A percentile compares a stretch with the other conserved stretches of the same genome.
These are phyloP conservation scores for Ceratocystiopsis sp. DNA, from an alignment of 2,329 filamentous ascomycete species.

Conservation along the genomic window DNA sequence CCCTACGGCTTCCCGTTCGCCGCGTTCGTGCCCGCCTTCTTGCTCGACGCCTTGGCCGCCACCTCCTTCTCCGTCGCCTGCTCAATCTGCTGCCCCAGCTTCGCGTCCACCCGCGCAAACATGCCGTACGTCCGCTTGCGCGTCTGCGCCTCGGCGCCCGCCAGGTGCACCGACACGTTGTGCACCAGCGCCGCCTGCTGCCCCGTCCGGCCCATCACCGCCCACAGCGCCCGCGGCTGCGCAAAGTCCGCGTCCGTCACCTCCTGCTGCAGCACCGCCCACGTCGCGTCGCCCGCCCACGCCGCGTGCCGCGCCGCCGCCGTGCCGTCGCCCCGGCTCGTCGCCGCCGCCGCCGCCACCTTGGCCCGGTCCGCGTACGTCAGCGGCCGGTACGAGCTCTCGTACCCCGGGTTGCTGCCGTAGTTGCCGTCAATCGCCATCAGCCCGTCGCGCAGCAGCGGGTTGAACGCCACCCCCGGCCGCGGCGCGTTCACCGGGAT, in stretches of 20 bases:
- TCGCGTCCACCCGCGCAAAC: constrained; percentile 38
- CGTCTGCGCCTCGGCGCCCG: constrained; percentile 33
- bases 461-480: constrained; percentile 39
- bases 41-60: neutral
- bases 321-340: constrained; percentile 17
- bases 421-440: constrained; percentile 55
- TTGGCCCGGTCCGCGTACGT: constrained; percentile 16
- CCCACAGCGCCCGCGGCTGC: constrained; percentile 31
- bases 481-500: constrained; percentile 37
- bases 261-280: constrained; percentile 23
- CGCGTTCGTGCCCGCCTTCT: neutral
- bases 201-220: constrained; percentile 29
- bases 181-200: constrained; percentile 45
- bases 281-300: constrained; percentile 28
- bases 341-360: too few relatives aligned
- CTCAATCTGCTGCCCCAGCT: constrained; percentile 34
- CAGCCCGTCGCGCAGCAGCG: constrained; percentile 55
- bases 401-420: constrained; percentile 41
- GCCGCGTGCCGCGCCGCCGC: constrained; percentile 27
- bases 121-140: constrained; percentile 42
- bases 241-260: constrained; percentile 32
- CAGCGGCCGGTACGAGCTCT: constrained; percentile 28
- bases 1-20: neutral
- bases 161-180: constrained; percentile 41
- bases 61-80: constrained; percentile 32